These are phyloP conservation scores for Saccharum spontaneum DNA, from an alignment of 176 grass and related monocot species.

Conservation along the genomic window DNA sequence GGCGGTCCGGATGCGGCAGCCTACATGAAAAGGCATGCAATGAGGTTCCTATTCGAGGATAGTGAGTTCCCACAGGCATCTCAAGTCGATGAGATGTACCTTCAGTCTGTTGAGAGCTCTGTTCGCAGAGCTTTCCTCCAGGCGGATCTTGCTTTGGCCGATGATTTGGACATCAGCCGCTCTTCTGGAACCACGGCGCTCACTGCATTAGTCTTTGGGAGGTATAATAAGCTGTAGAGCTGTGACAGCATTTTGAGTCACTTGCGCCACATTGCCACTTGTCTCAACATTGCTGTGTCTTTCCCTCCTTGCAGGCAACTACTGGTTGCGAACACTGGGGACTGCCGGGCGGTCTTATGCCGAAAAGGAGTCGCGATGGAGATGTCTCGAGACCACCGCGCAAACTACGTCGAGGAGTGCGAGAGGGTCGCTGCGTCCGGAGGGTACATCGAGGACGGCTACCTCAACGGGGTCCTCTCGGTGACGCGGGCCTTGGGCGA, in stretches of 20 bases:
- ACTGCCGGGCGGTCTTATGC: slow-evolving; percentile 87
- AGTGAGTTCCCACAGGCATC: slow-evolving; percentile 69
- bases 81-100: slow-evolving; percentile 40
- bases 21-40: slow-evolving; percentile 91
- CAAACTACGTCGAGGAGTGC: slow-evolving; percentile 51
- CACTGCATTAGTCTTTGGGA: slow-evolving; percentile 69
- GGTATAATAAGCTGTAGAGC: slow-evolving; percentile 28
- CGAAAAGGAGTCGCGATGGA: slow-evolving; percentile 72
- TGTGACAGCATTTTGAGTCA: too few relatives aligned
- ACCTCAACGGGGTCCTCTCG: slow-evolving; percentile 85
- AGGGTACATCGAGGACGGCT: slow-evolving; percentile 79
- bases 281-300: background rate
- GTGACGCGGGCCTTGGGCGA: slow-evolving; percentile 81
- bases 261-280: background rate
- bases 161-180: slow-evolving; percentile 57
- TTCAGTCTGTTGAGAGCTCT: slow-evolving; percentile 59
- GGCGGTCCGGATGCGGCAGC: slow-evolving; percentile 79
- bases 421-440: slow-evolving; percentile 58
- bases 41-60: slow-evolving; percentile 80
- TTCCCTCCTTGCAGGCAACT: slow-evolving; percentile 54
- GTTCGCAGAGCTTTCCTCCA: slow-evolving; percentile 62
- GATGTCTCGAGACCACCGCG: slow-evolving; percentile 84
- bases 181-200: slow-evolving; percentile 90
- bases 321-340: slow-evolving; percentile 86
- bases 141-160: slow-evolving; percentile 68